Evolutionary conservation across 2,329 filamentous ascomycete genomes (phyloP).

Genomic region (Aspergillus latus): DNA sequence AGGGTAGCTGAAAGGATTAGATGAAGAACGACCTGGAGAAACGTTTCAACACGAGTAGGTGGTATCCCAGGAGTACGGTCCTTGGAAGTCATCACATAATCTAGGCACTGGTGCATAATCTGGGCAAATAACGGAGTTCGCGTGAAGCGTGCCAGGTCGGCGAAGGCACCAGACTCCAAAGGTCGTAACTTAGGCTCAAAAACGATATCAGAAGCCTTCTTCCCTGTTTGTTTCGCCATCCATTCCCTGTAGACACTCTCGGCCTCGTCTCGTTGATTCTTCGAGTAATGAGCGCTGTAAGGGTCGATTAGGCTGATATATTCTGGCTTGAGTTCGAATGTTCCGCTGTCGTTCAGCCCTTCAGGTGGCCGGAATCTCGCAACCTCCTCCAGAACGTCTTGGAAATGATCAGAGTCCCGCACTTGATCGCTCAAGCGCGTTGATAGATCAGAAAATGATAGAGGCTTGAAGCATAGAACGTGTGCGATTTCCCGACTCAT

Average conservation of each 20-base stretch:
- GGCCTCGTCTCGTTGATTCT: conserved; percentile 94
- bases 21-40: conserved; percentile 87
- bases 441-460: conserved; percentile 91
- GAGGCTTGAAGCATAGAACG: conserved; percentile 90
- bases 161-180: conserved; percentile 75
- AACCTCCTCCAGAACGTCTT: conserved; percentile 80
- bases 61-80: conserved; percentile 72
- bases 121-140: conserved; percentile 83
- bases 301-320: conserved; percentile 88
- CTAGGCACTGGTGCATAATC: conserved; percentile 81
- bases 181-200: conserved; percentile 82
- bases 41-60: conserved; percentile 80
- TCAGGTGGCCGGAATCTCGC: conserved; percentile 87
- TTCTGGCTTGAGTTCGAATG: conserved; percentile 85
- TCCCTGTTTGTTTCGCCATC: conserved; percentile 83
- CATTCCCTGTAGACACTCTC: conserved; percentile 84
- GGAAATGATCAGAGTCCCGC: conserved; percentile 84
- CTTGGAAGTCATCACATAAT: conserved; percentile 72
- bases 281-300: conserved; percentile 93
- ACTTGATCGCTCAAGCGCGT: conserved; percentile 84
- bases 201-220: conserved; percentile 77
- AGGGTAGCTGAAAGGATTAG: conserved; percentile 79
- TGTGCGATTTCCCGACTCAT: conserved; percentile 90
- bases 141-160: conserved; percentile 74
- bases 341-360: conserved; percentile 86